Evolutionary conservation across 2,329 filamentous ascomycete species (phyloP), one percentile per base, ranked within the genome.

Genomic region (Geosmithia flava): DNA sequence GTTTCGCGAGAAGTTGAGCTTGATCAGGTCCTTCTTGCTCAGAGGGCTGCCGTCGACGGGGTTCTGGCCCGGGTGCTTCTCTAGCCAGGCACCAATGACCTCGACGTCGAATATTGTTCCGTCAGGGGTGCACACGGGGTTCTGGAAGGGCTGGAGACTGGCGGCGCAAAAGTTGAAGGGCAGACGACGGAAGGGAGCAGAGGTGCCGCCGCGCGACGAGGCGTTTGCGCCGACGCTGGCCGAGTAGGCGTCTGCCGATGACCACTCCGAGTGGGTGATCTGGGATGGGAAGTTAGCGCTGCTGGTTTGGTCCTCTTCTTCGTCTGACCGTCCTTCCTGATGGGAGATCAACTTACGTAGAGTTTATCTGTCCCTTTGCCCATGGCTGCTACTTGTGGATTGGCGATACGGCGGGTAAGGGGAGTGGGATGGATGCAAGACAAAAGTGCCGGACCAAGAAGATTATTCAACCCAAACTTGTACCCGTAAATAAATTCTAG

Each of bases 131-230:
- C 93, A 98, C 37, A 98, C 93, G 5, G 93, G 90, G 59, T 95
- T 87, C 60, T 83, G 80, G 71, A 96, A 98, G 7, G 94, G 94
- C 62, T 97, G 93, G 33, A 98, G 82, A 51, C 87, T 95, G 40
- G 95, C 83, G 52, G 93, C 88, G 77, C 93, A 98, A 69, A 93
- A 97, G 74, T 96, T 97, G 78, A 94, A 98, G 29, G 94, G 93
- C 1, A 98, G 78, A 44, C 88, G 85, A 60, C 85, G 87, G 71
- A 97, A 97, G 39, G 78, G 76, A 47, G 51, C 56, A 27, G 51
- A 47, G 44, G 55, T 55, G 53, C 79, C 77, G 20, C 67, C 67
- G 11, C 74, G 63, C 64, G 74, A 65, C 61, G 76, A 63, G 49
- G 84, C 78, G 56, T 80, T 81, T 49, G 83, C 75, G 56, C 85